Evolutionary conservation across 352 stramenopile species (phyloP).

Genomic region (Phytophthora constricta): DNA sequence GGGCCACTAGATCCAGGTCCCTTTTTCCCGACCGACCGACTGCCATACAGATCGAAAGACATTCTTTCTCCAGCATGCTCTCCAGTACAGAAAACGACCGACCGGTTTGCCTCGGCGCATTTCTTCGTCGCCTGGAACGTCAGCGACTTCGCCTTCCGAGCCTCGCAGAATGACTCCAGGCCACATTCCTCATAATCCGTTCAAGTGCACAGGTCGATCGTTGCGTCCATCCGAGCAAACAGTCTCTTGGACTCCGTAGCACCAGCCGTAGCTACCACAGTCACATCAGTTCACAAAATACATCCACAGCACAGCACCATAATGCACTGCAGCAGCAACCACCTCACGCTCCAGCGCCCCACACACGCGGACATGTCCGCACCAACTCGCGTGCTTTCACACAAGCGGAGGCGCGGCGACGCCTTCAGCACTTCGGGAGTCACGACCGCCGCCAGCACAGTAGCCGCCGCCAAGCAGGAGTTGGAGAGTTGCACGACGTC

Average conservation of each 20-base stretch:
- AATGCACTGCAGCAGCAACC: constrained; percentile 12
- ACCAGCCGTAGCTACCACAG: constrained; percentile 7
- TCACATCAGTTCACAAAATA: too few relatives aligned
- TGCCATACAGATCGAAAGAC: constrained; percentile 1
- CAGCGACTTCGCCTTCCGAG: constrained; percentile 27
- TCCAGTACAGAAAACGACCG: constrained; percentile 31
- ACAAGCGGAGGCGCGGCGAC: neutral
- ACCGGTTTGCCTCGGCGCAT: constrained; percentile 29
- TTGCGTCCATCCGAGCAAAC: neutral
- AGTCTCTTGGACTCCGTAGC: neutral
- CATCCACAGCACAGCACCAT: constrained; percentile 8
- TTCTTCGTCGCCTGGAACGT: constrained; percentile 41
- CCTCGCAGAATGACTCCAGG: neutral
- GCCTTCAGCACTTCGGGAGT: neutral
- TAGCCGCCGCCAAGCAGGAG: constrained; percentile 1
- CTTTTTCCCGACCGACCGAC: constrained; percentile 42
- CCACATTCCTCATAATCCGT: constrained; percentile 42
- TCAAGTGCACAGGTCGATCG: constrained; percentile 7
- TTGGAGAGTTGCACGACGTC: constrained; percentile 31
- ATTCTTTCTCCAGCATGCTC: constrained; percentile 33
- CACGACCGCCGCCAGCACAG: neutral
- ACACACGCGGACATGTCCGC: neutral
- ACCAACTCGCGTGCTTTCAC: neutral
- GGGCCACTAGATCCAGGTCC: too few relatives aligned
- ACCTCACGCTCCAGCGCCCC: too few relatives aligned